Percentiles rank a stretch among this genome's conserved stretches.
Conservation (phyloP, 2,329 filamentous ascomycete genomes). For the Cercospora nicotianae region DNA sequence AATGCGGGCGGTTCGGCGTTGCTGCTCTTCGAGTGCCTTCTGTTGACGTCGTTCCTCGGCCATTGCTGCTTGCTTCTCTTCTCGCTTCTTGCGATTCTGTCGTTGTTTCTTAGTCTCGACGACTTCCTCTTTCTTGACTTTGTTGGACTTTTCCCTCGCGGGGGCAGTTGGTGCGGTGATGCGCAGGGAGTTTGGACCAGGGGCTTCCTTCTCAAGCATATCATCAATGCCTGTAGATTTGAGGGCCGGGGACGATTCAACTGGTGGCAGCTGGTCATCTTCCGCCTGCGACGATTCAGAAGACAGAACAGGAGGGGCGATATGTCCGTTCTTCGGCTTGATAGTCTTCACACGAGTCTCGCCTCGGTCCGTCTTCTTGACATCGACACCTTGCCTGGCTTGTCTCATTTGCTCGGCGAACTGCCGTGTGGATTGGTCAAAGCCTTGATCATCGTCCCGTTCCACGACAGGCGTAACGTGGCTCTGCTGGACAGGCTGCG, state of each 20-base stretch:
- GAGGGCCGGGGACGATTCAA: conserved; percentile 62
- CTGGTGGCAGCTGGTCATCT: conserved; percentile 74
- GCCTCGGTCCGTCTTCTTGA: conserved; percentile 64
- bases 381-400: conserved; percentile 65
- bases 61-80: conserved; percentile 71
- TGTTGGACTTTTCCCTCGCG: conserved; percentile 56
- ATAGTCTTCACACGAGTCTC: conserved; percentile 48
- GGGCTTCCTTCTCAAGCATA: conserved; percentile 76
- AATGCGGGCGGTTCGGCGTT: conserved; percentile 77
- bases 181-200: conserved; percentile 73
- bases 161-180: conserved; percentile 67
- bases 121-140: conserved; percentile 58
- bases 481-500: conserved; percentile 20
- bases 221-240: conserved; percentile 73
- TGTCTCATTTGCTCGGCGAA: conserved; percentile 74
- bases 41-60: conserved; percentile 78
- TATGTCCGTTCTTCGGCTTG: conserved; percentile 49
- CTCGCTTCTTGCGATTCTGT: conserved; percentile 85
- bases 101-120: conserved; percentile 92
- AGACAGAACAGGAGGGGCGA: conserved; percentile 44
- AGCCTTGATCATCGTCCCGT: conserved; percentile 52
- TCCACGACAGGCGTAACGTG: conserved; percentile 31
- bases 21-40: conserved; percentile 74
- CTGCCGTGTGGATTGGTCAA: conserved; percentile 68
- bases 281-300: conserved; percentile 71